Percentiles rank a stretch among this genome's conserved stretches.
These are phyloP conservation scores for Myxozyma neglecta DNA, from an alignment of 805 yeast genomes.

Conservation along the genomic window DNA sequence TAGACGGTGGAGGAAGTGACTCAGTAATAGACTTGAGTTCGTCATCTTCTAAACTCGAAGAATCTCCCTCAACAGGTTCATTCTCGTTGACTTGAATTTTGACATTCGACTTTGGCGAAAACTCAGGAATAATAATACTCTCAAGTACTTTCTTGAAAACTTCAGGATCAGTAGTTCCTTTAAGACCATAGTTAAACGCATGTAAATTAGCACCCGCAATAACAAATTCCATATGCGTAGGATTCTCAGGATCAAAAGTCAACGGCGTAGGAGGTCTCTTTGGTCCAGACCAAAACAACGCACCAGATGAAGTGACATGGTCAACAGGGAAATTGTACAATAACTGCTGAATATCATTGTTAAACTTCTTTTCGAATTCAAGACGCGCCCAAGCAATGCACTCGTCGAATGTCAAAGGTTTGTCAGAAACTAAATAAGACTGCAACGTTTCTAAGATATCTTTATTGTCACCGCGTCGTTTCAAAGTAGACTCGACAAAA, in stretches of 20 bases:
- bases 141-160: slow-evolving; percentile 57
- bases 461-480: slow-evolving; percentile 89
- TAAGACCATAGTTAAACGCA: slow-evolving; percentile 86
- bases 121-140: slow-evolving; percentile 56
- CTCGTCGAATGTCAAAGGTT: slow-evolving; percentile 89
- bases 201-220: slow-evolving; percentile 88
- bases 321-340: slow-evolving; percentile 93
- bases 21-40: slow-evolving; percentile 69
- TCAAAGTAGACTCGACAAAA: slow-evolving; percentile 85
- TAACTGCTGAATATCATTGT: slow-evolving; percentile 83
- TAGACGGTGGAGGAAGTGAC: slow-evolving; percentile 81
- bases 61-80: slow-evolving; percentile 64
- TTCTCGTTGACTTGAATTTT: slow-evolving; percentile 89
- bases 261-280: slow-evolving; percentile 94
- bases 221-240: slow-evolving; percentile 78
- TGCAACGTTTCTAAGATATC: slow-evolving; percentile 76
- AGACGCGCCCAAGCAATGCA: slow-evolving; percentile 93
- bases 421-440: slow-evolving; percentile 66
- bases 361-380: slow-evolving; percentile 82
- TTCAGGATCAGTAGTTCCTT: slow-evolving; percentile 63
- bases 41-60: slow-evolving; percentile 53
- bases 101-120: slow-evolving; percentile 71
- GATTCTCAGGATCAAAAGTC: slow-evolving; percentile 68
- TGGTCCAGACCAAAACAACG: slow-evolving; percentile 97
- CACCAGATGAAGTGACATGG: slow-evolving; percentile 85